These are phyloP conservation scores for Triticum turgidum DNA, from an alignment of 176 grass and related monocot genomes.

Conservation along the genomic window DNA sequence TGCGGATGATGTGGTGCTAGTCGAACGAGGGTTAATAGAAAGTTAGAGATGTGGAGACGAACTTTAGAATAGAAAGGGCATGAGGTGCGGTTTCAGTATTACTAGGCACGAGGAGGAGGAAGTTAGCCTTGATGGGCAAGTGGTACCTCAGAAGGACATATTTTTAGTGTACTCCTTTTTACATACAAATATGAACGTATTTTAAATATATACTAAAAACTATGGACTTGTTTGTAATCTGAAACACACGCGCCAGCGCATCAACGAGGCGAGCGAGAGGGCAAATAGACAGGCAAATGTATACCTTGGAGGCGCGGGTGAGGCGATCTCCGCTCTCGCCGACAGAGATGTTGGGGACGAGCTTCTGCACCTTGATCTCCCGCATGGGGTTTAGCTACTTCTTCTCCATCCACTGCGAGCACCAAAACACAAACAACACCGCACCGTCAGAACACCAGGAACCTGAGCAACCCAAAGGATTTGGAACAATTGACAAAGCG, in stretches of 20 bases:
- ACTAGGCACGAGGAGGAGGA: no score
- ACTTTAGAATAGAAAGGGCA: no score
- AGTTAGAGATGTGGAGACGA: no score
- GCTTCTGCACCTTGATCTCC: constrained; percentile 88
- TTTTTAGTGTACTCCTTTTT: no score
- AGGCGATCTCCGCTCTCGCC: constrained; percentile 90
- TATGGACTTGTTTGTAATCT: not conserved
- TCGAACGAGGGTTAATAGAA: no score
- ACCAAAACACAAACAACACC: not conserved
- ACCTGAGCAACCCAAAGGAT: not conserved
- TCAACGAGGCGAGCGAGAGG: not conserved
- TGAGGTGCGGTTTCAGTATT: no score
- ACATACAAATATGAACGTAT: no score
- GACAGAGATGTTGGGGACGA: constrained; percentile 82
- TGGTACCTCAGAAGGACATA: no score
- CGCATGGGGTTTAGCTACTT: constrained; percentile 75
- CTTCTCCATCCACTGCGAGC: constrained; percentile 70
- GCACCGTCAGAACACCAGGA: constrained; percentile 9
- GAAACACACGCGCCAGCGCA: not conserved
- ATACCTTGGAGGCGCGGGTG: constrained; percentile 68
- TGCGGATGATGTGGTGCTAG: no score
- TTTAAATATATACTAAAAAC: no score
- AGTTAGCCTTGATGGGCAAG: no score
- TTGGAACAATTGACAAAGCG: not conserved
- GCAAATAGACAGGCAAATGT: not conserved